Evolutionary conservation across 345 rosid genomes (phyloP).

Genomic region (Syzygium jambos): DNA sequence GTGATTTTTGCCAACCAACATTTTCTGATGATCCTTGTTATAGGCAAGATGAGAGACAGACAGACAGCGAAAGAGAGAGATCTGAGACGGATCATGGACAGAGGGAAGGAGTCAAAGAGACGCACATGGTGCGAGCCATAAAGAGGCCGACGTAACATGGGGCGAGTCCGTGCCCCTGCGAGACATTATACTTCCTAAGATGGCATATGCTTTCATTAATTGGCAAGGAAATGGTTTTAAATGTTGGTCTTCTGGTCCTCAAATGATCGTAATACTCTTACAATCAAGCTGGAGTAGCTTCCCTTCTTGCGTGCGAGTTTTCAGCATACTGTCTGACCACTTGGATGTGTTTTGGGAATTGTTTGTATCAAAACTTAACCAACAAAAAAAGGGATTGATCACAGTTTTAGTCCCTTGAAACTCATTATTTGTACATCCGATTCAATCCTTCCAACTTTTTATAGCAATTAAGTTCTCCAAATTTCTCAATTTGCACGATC

Average conservation of each 20-base stretch:
- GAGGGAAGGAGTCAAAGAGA: not conserved
- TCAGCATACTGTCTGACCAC: not conserved
- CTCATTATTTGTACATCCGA: not conserved
- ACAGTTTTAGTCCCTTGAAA: not conserved
- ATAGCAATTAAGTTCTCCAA: not conserved
- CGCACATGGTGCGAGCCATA: not conserved
- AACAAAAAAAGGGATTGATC: not conserved
- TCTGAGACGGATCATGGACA: not conserved
- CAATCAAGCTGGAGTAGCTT: not conserved
- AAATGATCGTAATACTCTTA: not conserved
- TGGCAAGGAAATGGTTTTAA: not conserved
- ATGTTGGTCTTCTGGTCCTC: not conserved
- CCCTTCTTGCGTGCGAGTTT: not conserved
- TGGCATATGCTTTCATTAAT: not conserved
- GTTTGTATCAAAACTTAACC: not conserved
- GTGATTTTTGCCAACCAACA: not conserved
- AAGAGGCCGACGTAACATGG: not conserved
- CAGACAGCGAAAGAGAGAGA: not conserved
- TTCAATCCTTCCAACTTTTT: not conserved
- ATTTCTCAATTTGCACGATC: not conserved
- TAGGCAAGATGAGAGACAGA: not conserved
- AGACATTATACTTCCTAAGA: not conserved
- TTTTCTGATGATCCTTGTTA: not conserved
- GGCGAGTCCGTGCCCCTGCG: not conserved
- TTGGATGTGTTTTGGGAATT: not conserved